phyloP scores from a whole-genome alignment of 1,139 yeast genomes.

The Wickerhamomyces sp. region DNA sequence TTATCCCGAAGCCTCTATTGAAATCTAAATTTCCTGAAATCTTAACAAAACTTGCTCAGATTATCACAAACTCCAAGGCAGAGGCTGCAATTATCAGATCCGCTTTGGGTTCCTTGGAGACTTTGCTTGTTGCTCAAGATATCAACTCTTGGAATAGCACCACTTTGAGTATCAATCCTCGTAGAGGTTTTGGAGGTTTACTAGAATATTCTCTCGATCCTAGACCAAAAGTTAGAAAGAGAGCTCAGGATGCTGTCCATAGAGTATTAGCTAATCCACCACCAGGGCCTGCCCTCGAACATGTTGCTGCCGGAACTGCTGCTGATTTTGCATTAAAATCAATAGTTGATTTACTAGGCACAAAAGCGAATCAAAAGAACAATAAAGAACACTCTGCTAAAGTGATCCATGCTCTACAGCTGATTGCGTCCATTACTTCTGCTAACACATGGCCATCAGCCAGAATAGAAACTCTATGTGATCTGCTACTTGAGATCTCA shows the following conservation, averaged over 20 bases:
- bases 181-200: conserved; percentile 76
- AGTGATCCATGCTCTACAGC: conserved; percentile 73
- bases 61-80: conserved; percentile 61
- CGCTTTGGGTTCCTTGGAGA: conserved; percentile 80
- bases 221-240: conserved; percentile 92
- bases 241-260: conserved; percentile 84
- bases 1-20: conserved; percentile 63
- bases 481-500: conserved; percentile 66
- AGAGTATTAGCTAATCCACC: conserved; percentile 67
- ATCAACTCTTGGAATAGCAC: conserved; percentile 65
- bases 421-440: conserved; percentile 61
- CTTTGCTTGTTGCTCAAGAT: conserved; percentile 77
- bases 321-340: conserved; percentile 64
- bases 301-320: conserved; percentile 67
- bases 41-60: conserved; percentile 75
- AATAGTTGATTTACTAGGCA: conserved; percentile 41
- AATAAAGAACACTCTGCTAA: conserved; percentile 49
- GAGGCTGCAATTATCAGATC: conserved; percentile 87
- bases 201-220: conserved; percentile 79
- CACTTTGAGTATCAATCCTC: conserved; percentile 60
- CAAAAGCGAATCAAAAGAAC: conserved; percentile 34
- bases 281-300: conserved; percentile 73
- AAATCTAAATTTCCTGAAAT: conserved; percentile 73
- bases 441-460: conserved; percentile 80
- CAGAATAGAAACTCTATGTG: conserved; percentile 70